Evolutionary conservation across 345 rosid species (phyloP).

Genomic region (Reutealis trisperma): DNA sequence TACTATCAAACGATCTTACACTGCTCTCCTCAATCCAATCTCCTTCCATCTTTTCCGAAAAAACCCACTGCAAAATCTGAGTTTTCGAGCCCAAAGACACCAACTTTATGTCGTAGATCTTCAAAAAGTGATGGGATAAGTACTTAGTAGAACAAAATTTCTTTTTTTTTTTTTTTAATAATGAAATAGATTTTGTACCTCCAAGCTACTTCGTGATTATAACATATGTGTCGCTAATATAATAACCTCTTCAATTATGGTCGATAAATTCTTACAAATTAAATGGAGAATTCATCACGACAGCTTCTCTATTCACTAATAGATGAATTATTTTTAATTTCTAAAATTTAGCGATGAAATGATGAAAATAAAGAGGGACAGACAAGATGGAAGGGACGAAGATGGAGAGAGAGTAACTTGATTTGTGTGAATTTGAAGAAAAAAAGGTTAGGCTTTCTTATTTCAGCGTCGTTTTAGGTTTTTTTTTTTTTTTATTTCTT

Average conservation of each 20-base stretch:
- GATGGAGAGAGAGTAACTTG: no score
- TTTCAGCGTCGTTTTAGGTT: no score
- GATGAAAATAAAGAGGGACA: no score
- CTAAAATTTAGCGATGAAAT: no score
- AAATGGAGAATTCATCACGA: no score
- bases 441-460: no score
- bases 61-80: slow-evolving; percentile 16
- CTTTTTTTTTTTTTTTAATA: background rate
- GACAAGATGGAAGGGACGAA: no score
- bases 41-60: slow-evolving; percentile 39
- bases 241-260: background rate
- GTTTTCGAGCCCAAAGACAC: background rate
- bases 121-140: background rate
- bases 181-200: background rate
- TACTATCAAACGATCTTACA: slow-evolving; percentile 35
- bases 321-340: no score
- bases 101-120: background rate
- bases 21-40: slow-evolving; percentile 78
- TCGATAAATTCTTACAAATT: background rate
- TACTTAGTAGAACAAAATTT: background rate
- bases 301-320: no score
- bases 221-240: background rate
- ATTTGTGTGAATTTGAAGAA: no score
- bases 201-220: background rate
- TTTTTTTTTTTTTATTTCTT: no score